Evolutionary conservation across 345 rosid species (phyloP).

Genomic region (Excoecaria cochinchinensis): DNA sequence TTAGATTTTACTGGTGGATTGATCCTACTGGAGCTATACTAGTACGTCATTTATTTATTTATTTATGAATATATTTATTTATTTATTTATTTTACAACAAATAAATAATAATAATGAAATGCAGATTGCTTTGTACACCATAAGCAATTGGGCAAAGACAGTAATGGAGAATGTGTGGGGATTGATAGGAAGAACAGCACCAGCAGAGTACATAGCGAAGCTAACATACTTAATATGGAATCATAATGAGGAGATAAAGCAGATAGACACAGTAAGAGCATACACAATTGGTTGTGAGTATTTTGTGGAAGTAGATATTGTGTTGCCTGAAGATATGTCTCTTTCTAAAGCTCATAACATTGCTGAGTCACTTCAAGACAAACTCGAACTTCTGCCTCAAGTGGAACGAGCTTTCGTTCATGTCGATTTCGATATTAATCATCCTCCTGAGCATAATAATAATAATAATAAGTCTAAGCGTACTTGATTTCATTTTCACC

Average conservation of each 20-base stretch:
- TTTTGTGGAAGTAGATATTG: conserved; percentile 51
- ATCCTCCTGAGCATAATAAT: conserved; percentile 43
- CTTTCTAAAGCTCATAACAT: conserved; percentile 40
- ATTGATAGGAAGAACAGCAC: conserved; percentile 47
- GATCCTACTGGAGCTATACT: conserved; percentile 53
- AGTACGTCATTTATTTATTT: conserved; percentile 24
- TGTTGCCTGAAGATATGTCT: conserved; percentile 42
- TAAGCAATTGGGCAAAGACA: conserved; percentile 44
- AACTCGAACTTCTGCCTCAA: conserved; percentile 45
- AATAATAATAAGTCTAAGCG: conserved; percentile 18
- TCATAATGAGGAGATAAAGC: conserved; percentile 43
- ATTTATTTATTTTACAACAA: too few species aligned
- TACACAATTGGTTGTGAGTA: conserved; percentile 41
- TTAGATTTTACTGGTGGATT: conserved; percentile 52
- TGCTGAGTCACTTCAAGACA: conserved; percentile 49
- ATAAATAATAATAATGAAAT: background rate
- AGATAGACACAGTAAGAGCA: conserved; percentile 49
- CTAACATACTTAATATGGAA: conserved; percentile 52
- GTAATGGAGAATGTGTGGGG: conserved; percentile 56
- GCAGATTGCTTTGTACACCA: conserved; percentile 55
- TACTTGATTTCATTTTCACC: too few species aligned
- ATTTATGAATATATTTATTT: too few species aligned
- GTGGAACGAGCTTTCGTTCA: conserved; percentile 52
- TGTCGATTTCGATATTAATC: conserved; percentile 38
- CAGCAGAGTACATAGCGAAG: conserved; percentile 48